Evolutionary conservation across 192 early-diverging fungal genomes (phyloP), one percentile per base, ranked within the genome.

Genomic region (Entophlyctis luteolus): DNA sequence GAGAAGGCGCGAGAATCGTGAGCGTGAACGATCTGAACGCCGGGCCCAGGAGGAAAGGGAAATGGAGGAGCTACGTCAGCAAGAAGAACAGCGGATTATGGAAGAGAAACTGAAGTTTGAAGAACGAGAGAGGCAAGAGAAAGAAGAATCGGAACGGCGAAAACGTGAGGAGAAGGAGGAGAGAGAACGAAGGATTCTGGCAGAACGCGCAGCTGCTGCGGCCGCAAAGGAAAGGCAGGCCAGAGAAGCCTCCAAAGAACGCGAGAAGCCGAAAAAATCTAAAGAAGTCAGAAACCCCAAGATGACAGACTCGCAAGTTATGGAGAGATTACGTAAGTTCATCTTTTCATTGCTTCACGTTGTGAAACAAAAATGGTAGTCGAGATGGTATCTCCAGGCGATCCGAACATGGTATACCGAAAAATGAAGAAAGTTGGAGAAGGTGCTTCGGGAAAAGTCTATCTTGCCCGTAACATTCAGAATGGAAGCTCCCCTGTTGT

Each of bases 271-370:
- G 57, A 87, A 83, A 48, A 81, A 93, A 48, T 81, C 90, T 53
- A 84, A 87, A 38, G 88, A 94, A 29, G 70, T 89, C 49, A 85
- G 93, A 22, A 80, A 83, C 72, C 89, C 90, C 42, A 92, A 90
- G 45, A 83, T 95, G 89, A 83, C 90, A 10, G 94, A 98, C 65
- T 75, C 89, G 27, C 90, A 96, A 72, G 89, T 95, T 37, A 95
- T 98, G 93, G 89, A 94, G 46, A 90, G 85, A 77, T 73, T 99
- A 74, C 81, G 91, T 71, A 81, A 58, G 59, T 73, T 28, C 3
- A 0, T 25, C 22, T 0, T 58, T 58, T 33, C 8, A 20, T 12
- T 27, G 42, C 31, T 45, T 42, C 37, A 63, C 20, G 14, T 62
- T 16, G 1, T 25, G 0, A 48, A 36, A 28, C 32, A 6, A 8